A percentile compares a stretch with the other conserved stretches of the same genome.
Conservation (phyloP, 2,329 filamentous ascomycete species). For the Chaetoscypha palmicola region DNA sequence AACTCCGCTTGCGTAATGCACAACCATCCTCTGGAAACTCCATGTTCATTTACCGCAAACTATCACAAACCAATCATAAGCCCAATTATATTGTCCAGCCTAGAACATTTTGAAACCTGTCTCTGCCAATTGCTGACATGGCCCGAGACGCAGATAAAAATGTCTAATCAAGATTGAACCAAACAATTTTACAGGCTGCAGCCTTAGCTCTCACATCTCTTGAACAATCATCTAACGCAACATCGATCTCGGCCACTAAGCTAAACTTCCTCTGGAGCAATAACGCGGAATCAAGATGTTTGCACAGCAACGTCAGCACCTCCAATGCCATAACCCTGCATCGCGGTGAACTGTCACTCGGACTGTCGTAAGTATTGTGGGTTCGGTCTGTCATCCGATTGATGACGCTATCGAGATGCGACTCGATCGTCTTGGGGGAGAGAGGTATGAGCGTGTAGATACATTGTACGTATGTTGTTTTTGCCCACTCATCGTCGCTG, state of each 20-base stretch:
- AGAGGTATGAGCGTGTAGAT: constrained; percentile 19
- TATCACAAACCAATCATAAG: neutral
- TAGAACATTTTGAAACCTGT: neutral
- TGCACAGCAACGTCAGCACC: constrained; percentile 23
- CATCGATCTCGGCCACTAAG: constrained; percentile 23
- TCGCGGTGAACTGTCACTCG: constrained; percentile 19
- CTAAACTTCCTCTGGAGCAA: constrained; percentile 15
- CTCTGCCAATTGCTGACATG: neutral
- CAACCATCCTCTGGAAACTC: neutral
- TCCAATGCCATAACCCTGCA: constrained; percentile 26
- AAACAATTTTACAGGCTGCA: constrained; percentile 21
- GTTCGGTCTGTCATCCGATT: constrained; percentile 26
- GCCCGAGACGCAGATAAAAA: neutral
- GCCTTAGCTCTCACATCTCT: constrained; percentile 23
- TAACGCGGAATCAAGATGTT: constrained; percentile 11
- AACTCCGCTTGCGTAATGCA: neutral
- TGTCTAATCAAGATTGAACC: constrained; percentile 18
- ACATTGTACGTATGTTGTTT: constrained; percentile 20
- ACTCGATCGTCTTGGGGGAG: constrained; percentile 17
- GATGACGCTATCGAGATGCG: constrained; percentile 26
- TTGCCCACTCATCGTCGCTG: constrained; percentile 21
- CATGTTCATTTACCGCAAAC: neutral
- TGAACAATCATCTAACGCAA: constrained; percentile 23
- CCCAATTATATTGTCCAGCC: neutral
- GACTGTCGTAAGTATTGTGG: constrained; percentile 25